Evolutionary conservation across 2,329 filamentous ascomycete genomes (phyloP).

Genomic region (Ophiosphaerella narmari): DNA sequence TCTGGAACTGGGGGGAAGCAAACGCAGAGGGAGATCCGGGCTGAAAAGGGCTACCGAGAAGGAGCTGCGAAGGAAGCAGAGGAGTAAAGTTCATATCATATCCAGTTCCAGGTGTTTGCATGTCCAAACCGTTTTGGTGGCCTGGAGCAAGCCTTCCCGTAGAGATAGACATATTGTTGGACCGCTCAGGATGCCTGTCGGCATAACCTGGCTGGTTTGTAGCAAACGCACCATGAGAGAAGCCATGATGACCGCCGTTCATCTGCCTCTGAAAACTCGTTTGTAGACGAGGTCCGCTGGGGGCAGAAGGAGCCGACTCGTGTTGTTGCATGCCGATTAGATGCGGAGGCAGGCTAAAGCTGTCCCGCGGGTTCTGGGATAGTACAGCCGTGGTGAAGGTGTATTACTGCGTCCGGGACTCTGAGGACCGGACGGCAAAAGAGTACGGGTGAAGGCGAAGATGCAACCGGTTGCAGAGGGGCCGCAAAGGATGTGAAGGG

Average conservation of each 20-base stretch:
- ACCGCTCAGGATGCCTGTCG: conserved; percentile 81
- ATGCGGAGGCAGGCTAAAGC: conserved; percentile 80
- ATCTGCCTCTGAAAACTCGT: conserved; percentile 75
- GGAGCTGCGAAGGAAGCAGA: conserved; percentile 88
- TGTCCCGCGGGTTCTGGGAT: conserved; percentile 79
- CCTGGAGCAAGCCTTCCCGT: conserved; percentile 68
- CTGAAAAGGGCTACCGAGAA: conserved; percentile 95
- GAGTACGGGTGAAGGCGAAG: conserved; percentile 42
- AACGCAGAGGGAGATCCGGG: conserved; percentile 90
- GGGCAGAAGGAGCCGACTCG: conserved; percentile 65
- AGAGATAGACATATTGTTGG: conserved; percentile 90
- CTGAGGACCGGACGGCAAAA: conserved; percentile 47
- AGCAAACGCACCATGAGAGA: conserved; percentile 89
- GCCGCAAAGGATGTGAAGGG: conserved; percentile 28
- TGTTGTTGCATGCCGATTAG: conserved; percentile 91
- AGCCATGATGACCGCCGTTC: conserved; percentile 74
- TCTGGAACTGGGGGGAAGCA: conserved; percentile 89
- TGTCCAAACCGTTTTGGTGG: conserved; percentile 67
- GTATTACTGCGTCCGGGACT: conserved; percentile 62
- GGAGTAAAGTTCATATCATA: conserved; percentile 99
- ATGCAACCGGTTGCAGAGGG: conserved; percentile 31
- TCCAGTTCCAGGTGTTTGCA: conserved; percentile 83
- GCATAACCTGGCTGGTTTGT: conserved; percentile 82
- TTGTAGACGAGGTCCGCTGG: conserved; percentile 59
- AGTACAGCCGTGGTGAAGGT: conserved; percentile 79